Base-by-base conservation (phyloP, 2,329 filamentous ascomycete genomes). In the Cordyceps cateniannulata region DNA sequence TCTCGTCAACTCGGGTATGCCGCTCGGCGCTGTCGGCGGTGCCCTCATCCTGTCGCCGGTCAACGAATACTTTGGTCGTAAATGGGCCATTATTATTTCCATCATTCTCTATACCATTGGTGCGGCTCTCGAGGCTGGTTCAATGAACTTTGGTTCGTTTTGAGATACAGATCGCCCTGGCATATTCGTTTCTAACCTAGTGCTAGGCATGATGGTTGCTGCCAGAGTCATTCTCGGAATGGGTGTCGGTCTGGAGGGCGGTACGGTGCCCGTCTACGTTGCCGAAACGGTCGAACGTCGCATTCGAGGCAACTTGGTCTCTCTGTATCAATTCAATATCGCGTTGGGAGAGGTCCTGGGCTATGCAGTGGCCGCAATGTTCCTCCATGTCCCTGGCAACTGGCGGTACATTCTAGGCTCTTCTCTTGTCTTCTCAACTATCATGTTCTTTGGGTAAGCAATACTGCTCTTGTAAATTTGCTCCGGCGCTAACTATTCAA, bases 341-440 rank as follows among this genome's bases (percentile, higher is more conserved):
- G 88, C 88, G 0, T 78, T 91, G 0, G 88, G 88, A 29, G 88
- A 90, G 66, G 87, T 91, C 2, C 76, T 91, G 1, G 88, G 88
- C 2, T 90, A 90, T 63, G 87, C 85, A 5, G 82, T 90, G 1
- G 87, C 85, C 0, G 88, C 88, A 51, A 89, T 90, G 61, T 91
- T 91, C 72, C 77, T 90, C 63, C 80, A 77, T n/a, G 85, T 91
- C 2, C 73, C 76, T 0, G 88, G 87, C 18, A 87, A 86, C 75
- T 91, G 88, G 88, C 80, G 88, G 42, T 90, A 85, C 70, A 90
- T 91, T 63, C 82, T 91, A 1, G 88, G 87, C 5, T 88, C 85
- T 1, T 90, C 87, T 0, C 79, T 90, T 1, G 70, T 90, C 47
- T 90, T 90, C 73, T 88, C 85, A 0, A 74, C 72, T 32, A 68